Percentiles rank a stretch among this genome's conserved stretches.
Conservation (phyloP, 73 alveolate species). For the Paramecium sonneborni region DNA sequence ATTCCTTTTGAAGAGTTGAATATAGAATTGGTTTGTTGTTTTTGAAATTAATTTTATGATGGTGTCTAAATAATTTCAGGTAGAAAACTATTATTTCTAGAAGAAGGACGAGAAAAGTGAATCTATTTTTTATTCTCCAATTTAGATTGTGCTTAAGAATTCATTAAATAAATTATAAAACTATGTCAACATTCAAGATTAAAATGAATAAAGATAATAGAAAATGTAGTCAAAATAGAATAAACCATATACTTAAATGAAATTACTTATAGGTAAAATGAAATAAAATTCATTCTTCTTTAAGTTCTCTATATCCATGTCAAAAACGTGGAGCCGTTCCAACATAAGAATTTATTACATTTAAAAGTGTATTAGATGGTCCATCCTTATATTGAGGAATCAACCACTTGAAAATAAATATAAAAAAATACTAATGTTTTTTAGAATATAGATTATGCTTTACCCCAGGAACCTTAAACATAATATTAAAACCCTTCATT, state of each 20-base stretch:
- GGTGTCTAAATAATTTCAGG: conserved; percentile 6
- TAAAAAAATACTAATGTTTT: conserved; percentile 64
- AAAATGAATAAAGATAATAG: too few species aligned
- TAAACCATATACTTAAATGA: too few species aligned
- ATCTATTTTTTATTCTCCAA: neutral
- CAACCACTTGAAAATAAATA: neutral
- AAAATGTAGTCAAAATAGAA: too few species aligned
- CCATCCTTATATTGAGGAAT: conserved; percentile 68
- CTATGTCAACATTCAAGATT: too few species aligned
- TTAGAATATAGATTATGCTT: conserved; percentile 77
- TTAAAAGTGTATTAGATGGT: conserved; percentile 62
- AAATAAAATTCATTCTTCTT: conserved; percentile 72
- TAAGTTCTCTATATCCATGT: conserved; percentile 82
- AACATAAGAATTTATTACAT: conserved; percentile 56
- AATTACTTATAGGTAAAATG: too few species aligned
- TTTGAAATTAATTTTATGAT: neutral
- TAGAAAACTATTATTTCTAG: conserved; percentile 18
- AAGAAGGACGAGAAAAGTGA: neutral
- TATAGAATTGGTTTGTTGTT: neutral
- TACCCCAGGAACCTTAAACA: conserved; percentile 85
- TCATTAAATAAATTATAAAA: neutral
- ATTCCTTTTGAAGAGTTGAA: conserved; percentile 7
- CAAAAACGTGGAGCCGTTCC: conserved; percentile 84
- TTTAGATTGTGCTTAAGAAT: neutral
- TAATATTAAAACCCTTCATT: conserved; percentile 78